Percentiles rank a stretch among this genome's conserved stretches.
phyloP scores from a whole-genome alignment of 169 alveolate species.

The Babesia gibsoni region DNA sequence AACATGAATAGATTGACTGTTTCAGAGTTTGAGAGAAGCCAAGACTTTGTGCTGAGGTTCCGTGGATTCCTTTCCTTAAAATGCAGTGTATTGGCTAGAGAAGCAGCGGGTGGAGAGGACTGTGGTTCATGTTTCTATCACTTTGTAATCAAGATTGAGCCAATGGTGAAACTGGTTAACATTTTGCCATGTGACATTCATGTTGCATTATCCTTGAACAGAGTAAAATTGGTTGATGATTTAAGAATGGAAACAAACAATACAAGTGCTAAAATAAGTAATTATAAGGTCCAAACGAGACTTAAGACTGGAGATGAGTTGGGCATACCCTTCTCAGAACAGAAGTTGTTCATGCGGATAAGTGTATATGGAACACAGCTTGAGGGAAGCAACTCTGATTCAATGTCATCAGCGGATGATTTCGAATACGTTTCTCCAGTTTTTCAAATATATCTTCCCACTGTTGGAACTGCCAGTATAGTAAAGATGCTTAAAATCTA shows the following conservation, averaged over 20 bases:
- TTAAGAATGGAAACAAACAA: not conserved
- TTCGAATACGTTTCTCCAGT: slow-evolving; percentile 16
- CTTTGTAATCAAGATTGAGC: slow-evolving; percentile 36
- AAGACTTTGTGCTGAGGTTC: slow-evolving; percentile 8
- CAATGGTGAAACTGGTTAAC: slow-evolving; percentile 41
- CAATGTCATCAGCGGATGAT: not conserved
- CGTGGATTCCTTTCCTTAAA: slow-evolving; percentile 21
- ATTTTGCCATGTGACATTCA: slow-evolving; percentile 49
- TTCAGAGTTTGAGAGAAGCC: not conserved
- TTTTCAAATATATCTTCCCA: slow-evolving; percentile 9
- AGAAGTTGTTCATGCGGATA: slow-evolving; percentile 36
- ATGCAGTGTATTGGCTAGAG: slow-evolving; percentile 12
- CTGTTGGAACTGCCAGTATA: slow-evolving; percentile 3
- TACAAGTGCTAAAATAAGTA: not conserved
- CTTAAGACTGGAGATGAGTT: slow-evolving; percentile 32
- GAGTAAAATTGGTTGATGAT: not conserved
- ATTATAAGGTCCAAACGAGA: not conserved
- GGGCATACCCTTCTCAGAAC: slow-evolving; percentile 52
- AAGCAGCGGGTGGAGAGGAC: slow-evolving; percentile 24
- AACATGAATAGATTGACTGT: not conserved
- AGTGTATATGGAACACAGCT: slow-evolving; percentile 28
- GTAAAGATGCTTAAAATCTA: not conserved
- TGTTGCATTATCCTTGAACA: not conserved
- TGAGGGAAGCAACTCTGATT: not conserved
- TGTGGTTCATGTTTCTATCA: slow-evolving; percentile 30